These are phyloP conservation scores for Phanerochaete sordida DNA, from an alignment of 768 basidiomycete species.

Conservation along the genomic window DNA sequence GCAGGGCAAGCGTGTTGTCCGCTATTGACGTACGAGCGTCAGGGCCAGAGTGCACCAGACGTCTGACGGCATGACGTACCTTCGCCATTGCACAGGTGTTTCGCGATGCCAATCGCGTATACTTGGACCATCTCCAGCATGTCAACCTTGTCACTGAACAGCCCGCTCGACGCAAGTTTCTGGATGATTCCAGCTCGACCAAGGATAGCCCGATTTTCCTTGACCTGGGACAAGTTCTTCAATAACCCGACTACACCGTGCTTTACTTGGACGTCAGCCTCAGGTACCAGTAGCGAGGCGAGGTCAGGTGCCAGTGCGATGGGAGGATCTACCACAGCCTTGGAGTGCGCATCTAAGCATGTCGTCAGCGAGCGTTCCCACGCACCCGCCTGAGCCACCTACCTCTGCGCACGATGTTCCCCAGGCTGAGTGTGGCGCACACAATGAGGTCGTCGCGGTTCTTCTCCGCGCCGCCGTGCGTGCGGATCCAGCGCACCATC, in stretches of 20 bases:
- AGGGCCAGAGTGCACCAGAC: background rate
- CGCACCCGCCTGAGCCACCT: conserved; percentile 11
- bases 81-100: conserved; percentile 79
- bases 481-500: conserved; percentile 75
- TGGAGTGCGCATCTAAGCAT: conserved; percentile 52
- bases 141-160: conserved; percentile 73
- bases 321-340: conserved; percentile 45
- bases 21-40: conserved; percentile 23
- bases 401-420: conserved; percentile 81
- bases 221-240: conserved; percentile 74
- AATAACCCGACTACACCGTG: conserved; percentile 86
- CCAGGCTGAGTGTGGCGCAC: conserved; percentile 78
- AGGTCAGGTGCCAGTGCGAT: conserved; percentile 64
- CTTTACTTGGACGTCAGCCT: conserved; percentile 76
- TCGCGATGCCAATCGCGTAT: conserved; percentile 82
- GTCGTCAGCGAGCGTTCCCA: background rate
- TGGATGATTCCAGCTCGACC: conserved; percentile 62
- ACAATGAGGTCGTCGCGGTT: conserved; percentile 73
- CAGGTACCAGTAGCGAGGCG: conserved; percentile 56
- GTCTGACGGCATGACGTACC: conserved; percentile 42
- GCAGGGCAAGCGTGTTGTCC: conserved; percentile 47
- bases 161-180: conserved; percentile 53
- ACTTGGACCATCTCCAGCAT: conserved; percentile 87
- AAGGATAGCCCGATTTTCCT: conserved; percentile 55
- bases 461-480: conserved; percentile 37